Conservation (phyloP, 805 yeast species). For the Kazachstania africana region DNA sequence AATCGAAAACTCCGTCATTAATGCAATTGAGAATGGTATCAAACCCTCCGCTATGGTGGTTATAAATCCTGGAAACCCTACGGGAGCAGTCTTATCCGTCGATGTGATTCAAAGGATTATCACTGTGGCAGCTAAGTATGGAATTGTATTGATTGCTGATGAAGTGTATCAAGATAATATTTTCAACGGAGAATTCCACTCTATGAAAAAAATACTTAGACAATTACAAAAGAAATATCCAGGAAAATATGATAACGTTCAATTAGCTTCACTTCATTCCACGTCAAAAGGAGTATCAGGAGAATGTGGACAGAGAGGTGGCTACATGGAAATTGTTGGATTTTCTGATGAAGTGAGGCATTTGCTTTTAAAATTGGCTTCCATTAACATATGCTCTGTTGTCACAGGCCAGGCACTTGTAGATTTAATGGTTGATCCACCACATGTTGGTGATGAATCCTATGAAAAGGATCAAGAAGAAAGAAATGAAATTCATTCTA, state of each 20-base stretch:
- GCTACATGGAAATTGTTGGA: conserved; percentile 90
- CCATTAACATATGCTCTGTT: conserved; percentile 86
- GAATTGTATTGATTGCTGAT: conserved; percentile 85
- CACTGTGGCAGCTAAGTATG: conserved; percentile 70
- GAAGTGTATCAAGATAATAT: conserved; percentile 96
- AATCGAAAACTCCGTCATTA: conserved; percentile 42
- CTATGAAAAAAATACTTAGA: conserved; percentile 71
- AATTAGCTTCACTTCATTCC: conserved; percentile 90
- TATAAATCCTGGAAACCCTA: conserved; percentile 97
- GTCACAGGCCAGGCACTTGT: conserved; percentile 91
- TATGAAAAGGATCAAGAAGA: conserved; percentile 57
- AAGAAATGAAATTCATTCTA: conserved; percentile 45
- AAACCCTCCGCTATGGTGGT: conserved; percentile 73
- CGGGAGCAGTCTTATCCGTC: conserved; percentile 69
- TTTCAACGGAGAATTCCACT: conserved; percentile 68
- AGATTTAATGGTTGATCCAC: conserved; percentile 91
- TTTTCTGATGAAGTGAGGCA: conserved; percentile 59
- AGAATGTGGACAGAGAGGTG: conserved; percentile 99
- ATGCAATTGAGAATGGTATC: conserved; percentile 40
- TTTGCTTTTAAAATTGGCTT: conserved; percentile 72
- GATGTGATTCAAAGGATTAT: conserved; percentile 62
- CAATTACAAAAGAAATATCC: conserved; percentile 42
- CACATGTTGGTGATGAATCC: conserved; percentile 64
- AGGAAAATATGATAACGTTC: conserved; percentile 57
- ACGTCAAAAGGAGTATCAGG: conserved; percentile 96